These are phyloP conservation scores for Mycena belliarum DNA, from an alignment of 768 basidiomycete genomes.

Conservation along the genomic window DNA sequence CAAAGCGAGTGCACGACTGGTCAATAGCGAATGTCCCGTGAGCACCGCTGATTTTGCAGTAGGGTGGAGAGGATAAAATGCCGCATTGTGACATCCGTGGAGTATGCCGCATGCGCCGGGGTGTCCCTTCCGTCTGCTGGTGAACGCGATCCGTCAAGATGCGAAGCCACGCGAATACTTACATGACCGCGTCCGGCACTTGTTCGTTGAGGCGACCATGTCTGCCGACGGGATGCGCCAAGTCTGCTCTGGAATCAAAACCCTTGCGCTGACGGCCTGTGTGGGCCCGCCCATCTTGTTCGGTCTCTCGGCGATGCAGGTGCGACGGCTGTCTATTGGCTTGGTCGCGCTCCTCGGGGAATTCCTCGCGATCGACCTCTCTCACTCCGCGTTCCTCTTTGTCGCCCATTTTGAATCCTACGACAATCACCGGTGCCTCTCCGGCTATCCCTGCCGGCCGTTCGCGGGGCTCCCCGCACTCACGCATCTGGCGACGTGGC, in stretches of 20 bases:
- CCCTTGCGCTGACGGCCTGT: not conserved
- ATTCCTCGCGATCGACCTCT: not conserved
- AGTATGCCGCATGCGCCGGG: too few species aligned
- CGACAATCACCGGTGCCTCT: not conserved
- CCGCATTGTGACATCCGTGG: not conserved
- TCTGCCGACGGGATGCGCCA: not conserved
- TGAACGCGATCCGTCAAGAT: not conserved
- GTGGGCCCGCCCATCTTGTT: not conserved
- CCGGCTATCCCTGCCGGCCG: not conserved
- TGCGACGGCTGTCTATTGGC: not conserved
- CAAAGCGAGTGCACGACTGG: too few species aligned
- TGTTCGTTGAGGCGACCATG: not conserved
- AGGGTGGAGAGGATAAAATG: constrained; percentile 3
- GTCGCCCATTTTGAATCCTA: not conserved
- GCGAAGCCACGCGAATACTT: not conserved
- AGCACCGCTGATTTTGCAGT: too few species aligned
- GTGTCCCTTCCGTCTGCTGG: not conserved
- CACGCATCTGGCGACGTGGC: not conserved
- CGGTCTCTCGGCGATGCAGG: not conserved
- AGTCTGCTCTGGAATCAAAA: not conserved
- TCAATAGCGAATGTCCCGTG: too few species aligned
- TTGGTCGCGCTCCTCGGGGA: not conserved
- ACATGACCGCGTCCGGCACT: not conserved
- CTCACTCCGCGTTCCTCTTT: not conserved
- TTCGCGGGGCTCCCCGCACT: not conserved